These are phyloP conservation scores for Moniliophthora roreri DNA, from an alignment of 1,284 basidiomycete species.

Conservation along the genomic window DNA sequence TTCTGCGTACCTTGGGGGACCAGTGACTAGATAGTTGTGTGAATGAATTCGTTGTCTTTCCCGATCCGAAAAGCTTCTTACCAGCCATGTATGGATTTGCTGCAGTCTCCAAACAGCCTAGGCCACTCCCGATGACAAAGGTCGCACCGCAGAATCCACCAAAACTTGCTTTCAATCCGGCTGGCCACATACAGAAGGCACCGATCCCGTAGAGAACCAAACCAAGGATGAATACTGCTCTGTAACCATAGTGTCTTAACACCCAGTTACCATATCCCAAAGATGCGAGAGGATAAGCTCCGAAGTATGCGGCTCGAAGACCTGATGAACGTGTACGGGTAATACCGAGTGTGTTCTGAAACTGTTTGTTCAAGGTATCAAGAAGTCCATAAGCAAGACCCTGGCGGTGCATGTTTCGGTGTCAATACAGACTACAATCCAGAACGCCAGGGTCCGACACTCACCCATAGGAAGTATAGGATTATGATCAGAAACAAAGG, in stretches of 20 bases:
- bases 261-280: constrained; percentile 34
- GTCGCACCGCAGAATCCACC: constrained; percentile 37
- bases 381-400: constrained; percentile 82
- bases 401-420: constrained; percentile 25
- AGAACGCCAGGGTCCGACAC: constrained; percentile 2
- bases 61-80: constrained; percentile 12
- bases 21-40: constrained; percentile 23
- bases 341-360: constrained; percentile 72
- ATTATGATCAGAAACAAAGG: constrained; percentile 35
- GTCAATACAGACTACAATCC: background rate
- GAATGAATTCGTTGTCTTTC: background rate
- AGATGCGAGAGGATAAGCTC: constrained; percentile 50
- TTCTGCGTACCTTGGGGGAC: constrained; percentile 33
- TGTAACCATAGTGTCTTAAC: constrained; percentile 30
- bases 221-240: constrained; percentile 33
- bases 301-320: constrained; percentile 86
- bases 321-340: constrained; percentile 79
- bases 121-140: constrained; percentile 34
- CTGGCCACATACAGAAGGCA: constrained; percentile 36
- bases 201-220: constrained; percentile 31
- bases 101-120: constrained; percentile 33
- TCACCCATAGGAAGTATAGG: constrained; percentile 34
- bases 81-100: constrained; percentile 37
- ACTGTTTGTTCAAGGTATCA: constrained; percentile 84
- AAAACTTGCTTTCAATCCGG: constrained; percentile 32